Conservation (phyloP, 2,329 filamentous ascomycete genomes). For the Acrodontium crateriforme region DNA sequence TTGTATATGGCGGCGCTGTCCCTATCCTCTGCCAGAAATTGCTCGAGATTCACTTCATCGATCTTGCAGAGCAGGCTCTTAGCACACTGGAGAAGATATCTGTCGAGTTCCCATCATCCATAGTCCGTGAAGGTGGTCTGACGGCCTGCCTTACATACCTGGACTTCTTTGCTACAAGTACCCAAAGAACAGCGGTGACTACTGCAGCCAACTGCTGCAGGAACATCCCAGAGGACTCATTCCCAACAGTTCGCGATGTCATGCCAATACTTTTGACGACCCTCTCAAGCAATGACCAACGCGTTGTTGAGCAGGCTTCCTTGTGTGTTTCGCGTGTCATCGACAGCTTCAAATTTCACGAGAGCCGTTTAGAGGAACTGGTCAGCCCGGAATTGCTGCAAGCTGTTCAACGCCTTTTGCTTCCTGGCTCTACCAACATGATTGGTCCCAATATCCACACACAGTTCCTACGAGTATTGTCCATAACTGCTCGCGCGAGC, state of each 20-base stretch:
- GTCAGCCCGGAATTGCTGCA: conserved; percentile 77
- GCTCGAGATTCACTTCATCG: conserved; percentile 91
- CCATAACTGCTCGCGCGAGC: conserved; percentile 80
- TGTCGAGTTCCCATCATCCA: conserved; percentile 83
- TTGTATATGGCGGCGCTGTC: conserved; percentile 94
- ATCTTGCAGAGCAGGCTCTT: conserved; percentile 88
- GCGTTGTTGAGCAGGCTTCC: conserved; percentile 92
- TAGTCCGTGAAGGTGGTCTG: conserved; percentile 87
- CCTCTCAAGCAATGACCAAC: conserved; percentile 80
- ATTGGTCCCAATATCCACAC: conserved; percentile 93
- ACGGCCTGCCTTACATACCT: conserved; percentile 92
- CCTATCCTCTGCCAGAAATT: conserved; percentile 90
- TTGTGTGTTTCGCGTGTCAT: conserved; percentile 91
- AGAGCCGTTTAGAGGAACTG: conserved; percentile 79
- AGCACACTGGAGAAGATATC: conserved; percentile 98
- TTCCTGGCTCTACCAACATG: conserved; percentile 89
- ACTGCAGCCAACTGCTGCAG: conserved; percentile 97
- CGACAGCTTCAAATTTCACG: conserved; percentile 86
- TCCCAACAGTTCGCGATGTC: conserved; percentile 79
- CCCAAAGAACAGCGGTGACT: conserved; percentile 89
- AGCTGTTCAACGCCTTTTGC: conserved; percentile 70
- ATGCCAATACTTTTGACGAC: conserved; percentile 94
- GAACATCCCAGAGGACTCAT: conserved; percentile 89
- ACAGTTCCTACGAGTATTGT: conserved; percentile 81
- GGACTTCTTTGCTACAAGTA: conserved; percentile 95